These are phyloP conservation scores for Tylopilus felleus DNA, from an alignment of 768 basidiomycete species.

Conservation along the genomic window DNA sequence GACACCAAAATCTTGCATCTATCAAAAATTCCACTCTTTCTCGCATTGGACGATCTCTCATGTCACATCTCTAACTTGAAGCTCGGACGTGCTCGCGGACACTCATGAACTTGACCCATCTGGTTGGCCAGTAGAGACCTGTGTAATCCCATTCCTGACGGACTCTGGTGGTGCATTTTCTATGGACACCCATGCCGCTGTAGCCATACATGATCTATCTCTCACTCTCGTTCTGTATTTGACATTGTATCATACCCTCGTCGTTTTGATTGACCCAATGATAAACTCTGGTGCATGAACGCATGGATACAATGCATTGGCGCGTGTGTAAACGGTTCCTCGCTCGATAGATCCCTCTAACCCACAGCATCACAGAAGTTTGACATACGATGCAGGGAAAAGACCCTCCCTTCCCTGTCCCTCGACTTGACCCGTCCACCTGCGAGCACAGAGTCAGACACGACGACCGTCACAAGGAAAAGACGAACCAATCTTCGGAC, in stretches of 20 bases:
- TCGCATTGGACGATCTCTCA: conserved; percentile 18
- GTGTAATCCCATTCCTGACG: conserved; percentile 3
- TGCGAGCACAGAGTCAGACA: conserved; percentile 25
- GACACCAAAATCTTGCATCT: conserved; percentile 24
- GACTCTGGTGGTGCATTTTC: conserved; percentile 22
- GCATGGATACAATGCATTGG: conserved; percentile 2
- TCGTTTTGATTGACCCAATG: conserved; percentile 23
- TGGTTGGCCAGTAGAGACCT: neutral
- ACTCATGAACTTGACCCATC: conserved; percentile 10
- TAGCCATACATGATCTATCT: conserved; percentile 27
- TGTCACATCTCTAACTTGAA: conserved; percentile 29
- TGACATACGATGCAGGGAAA: conserved; percentile 69
- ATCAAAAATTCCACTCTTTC: conserved; percentile 17
- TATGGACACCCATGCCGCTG: conserved; percentile 25
- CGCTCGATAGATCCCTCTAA: no score
- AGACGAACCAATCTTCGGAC: conserved; percentile 71
- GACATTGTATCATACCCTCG: conserved; percentile 25
- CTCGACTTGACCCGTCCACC: conserved; percentile 67
- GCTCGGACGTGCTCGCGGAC: conserved; percentile 23
- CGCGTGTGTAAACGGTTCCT: neutral
- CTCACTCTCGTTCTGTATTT: conserved; percentile 34
- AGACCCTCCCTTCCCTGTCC: conserved; percentile 57
- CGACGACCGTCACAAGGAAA: neutral
- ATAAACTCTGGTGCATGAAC: conserved; percentile 11
- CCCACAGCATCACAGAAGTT: conserved; percentile 40